A percentile compares a stretch with the other conserved stretches of the same genome.
Conservation (phyloP, 495 filamentous ascomycete genomes). For the Cairneyella variabilis region DNA sequence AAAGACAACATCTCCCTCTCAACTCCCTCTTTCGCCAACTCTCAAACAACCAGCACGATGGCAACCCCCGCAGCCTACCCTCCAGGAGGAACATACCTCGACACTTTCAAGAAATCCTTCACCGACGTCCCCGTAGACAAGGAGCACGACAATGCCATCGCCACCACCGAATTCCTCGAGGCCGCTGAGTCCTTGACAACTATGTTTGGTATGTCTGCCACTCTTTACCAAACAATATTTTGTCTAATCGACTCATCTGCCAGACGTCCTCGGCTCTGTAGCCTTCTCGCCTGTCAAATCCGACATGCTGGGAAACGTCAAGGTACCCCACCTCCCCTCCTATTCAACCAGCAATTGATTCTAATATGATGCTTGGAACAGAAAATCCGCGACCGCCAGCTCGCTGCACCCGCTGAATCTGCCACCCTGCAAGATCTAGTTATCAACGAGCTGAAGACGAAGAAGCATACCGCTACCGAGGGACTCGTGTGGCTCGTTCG, state of each 20-base stretch:
- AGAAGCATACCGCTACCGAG: constrained; percentile 81
- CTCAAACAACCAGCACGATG: constrained; percentile 7
- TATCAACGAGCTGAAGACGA: constrained; percentile 77
- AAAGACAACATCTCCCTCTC: not conserved
- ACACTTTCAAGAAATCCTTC: constrained; percentile 79
- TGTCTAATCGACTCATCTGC: not conserved
- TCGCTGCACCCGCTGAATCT: constrained; percentile 71
- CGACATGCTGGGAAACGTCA: constrained; percentile 88
- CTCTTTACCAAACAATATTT: constrained; percentile 1
- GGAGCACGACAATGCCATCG: constrained; percentile 68
- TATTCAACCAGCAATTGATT: constrained; percentile 18
- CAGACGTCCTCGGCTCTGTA: constrained; percentile 76
- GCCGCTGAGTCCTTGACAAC: constrained; percentile 80
- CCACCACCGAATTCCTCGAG: constrained; percentile 85
- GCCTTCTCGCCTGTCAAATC: constrained; percentile 86
- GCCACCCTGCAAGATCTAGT: constrained; percentile 79
- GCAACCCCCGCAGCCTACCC: constrained; percentile 34
- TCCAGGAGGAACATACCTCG: constrained; percentile 73
- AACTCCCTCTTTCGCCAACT: not conserved
- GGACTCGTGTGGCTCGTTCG: constrained; percentile 88
- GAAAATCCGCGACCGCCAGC: constrained; percentile 88
- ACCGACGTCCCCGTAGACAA: constrained; percentile 71
- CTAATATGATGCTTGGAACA: constrained; percentile 33
- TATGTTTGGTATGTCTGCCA: constrained; percentile 65
- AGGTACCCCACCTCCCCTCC: constrained; percentile 50